phyloP scores from a whole-genome alignment of 352 stramenopile species.

The Pythium pyrilobum region DNA sequence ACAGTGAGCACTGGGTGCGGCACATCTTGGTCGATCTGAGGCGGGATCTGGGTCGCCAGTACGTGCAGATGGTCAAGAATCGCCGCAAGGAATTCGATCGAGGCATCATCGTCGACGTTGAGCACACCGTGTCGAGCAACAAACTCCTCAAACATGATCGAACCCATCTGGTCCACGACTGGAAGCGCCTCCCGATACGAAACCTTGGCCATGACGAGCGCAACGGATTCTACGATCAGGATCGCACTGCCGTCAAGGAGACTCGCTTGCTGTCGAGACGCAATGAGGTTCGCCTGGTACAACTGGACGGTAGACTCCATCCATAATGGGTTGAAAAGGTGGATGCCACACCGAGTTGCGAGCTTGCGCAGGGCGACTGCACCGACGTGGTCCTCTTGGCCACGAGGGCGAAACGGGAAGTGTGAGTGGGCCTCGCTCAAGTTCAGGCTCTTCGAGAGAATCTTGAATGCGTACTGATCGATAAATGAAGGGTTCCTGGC shows the following conservation, averaged over 20 bases:
- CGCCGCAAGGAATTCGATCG: constrained; percentile 48
- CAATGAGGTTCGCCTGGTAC: constrained; percentile 41
- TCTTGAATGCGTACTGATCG: constrained; percentile 52
- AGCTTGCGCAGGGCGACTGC: constrained; percentile 67
- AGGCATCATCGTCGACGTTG: constrained; percentile 39
- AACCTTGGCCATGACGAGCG: constrained; percentile 56
- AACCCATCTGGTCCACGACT: constrained; percentile 54
- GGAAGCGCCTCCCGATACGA: constrained; percentile 58
- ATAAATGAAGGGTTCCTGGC: constrained; percentile 55
- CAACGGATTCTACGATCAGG: constrained; percentile 67
- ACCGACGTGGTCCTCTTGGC: constrained; percentile 62
- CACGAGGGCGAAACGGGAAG: constrained; percentile 40
- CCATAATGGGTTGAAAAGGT: constrained; percentile 67
- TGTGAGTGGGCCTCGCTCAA: constrained; percentile 26
- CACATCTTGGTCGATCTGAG: constrained; percentile 58
- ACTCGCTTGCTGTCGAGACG: constrained; percentile 15
- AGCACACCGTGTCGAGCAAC: constrained; percentile 37
- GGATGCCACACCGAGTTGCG: constrained; percentile 46
- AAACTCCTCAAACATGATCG: constrained; percentile 65
- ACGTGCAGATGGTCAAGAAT: constrained; percentile 58
- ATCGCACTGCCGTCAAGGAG: constrained; percentile 41
- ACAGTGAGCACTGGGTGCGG: constrained; percentile 51
- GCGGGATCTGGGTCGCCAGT: constrained; percentile 44
- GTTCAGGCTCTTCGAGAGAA: constrained; percentile 67
- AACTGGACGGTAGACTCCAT: constrained; percentile 64